Percentiles rank a stretch among this genome's conserved stretches.
Evolutionary conservation across 352 stramenopile species (phyloP).

Genomic region (Globisporangium paddicum): DNA sequence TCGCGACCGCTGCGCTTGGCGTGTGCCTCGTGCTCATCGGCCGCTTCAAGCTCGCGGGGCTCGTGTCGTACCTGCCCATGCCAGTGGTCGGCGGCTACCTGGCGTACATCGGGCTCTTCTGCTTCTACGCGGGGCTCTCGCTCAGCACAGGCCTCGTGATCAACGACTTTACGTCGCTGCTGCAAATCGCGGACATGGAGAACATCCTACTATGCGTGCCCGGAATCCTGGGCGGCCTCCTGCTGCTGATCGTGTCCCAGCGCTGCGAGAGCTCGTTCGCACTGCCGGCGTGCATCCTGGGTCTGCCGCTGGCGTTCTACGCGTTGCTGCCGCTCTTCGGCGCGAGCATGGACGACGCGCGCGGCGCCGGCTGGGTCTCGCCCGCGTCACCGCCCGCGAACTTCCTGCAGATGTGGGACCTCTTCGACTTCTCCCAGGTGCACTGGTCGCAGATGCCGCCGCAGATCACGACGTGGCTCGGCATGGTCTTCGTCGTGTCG

Average conservation of each 20-base stretch:
- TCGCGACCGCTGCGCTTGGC: slow-evolving; percentile 91
- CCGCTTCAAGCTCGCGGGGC: slow-evolving; percentile 90
- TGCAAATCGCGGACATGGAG: slow-evolving; percentile 55
- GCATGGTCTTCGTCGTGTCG: slow-evolving; percentile 97
- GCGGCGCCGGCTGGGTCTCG: slow-evolving; percentile 89
- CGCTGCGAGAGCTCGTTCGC: slow-evolving; percentile 75
- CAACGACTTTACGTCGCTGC: slow-evolving; percentile 82
- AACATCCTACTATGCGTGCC: slow-evolving; percentile 83
- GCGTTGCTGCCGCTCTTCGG: slow-evolving; percentile 66
- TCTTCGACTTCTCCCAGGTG: slow-evolving; percentile 92
- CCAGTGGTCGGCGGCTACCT: slow-evolving; percentile 97
- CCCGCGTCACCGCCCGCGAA: slow-evolving; percentile 49
- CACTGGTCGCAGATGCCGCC: slow-evolving; percentile 87
- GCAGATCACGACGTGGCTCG: slow-evolving; percentile 89
- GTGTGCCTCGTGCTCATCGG: slow-evolving; percentile 93
- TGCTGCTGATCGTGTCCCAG: slow-evolving; percentile 82
- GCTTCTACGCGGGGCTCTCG: slow-evolving; percentile 89
- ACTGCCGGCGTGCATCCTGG: slow-evolving; percentile 78
- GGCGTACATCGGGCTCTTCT: slow-evolving; percentile 97
- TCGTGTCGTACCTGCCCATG: slow-evolving; percentile 97
- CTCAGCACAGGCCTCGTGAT: slow-evolving; percentile 90
- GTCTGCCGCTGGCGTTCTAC: slow-evolving; percentile 92
- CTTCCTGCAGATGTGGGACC: slow-evolving; percentile 71
- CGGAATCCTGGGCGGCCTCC: slow-evolving; percentile 73
- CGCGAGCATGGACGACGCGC: slow-evolving; percentile 87